Base-by-base conservation (phyloP, 352 stramenopile genomes). In the Aphanomyces cochlioides region DNA sequence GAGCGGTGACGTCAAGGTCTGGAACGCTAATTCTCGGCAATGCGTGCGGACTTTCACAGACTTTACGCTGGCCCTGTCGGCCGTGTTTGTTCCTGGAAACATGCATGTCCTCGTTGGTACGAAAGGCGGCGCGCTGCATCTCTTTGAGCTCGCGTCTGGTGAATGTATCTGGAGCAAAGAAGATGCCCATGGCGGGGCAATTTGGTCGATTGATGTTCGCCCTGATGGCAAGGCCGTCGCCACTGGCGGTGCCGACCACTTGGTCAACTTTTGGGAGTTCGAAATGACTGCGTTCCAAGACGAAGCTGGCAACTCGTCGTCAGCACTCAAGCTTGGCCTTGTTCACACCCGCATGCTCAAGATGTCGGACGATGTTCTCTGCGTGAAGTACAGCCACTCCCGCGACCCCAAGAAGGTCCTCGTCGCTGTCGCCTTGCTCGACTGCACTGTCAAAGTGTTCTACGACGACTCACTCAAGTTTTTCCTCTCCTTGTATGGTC, bases 401-500 rank as follows among this genome's bases (percentile, higher is more conserved):
- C 84, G 69, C 7, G 92, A 98, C 69, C 66, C 84, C 0, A 88
- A 83, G 75, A 91, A 94, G 67, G 79, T 97, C 12, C 76, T 98
- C 28, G 75, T 98, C 13, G 89, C 89, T 1, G 90, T 98, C 28
- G 88, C 92, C 36, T 78, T 98, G 41, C 73, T 98, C 38, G 98
- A 99, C 78, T 98, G 87, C 70, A 99, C 96, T 0, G 96, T 99
- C 60, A 99, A 99, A 77, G 96, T 99, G 10, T 99, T 99, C 79
- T 98, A 98, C 78, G 96, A 99, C 73, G 98, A 99, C 84, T 98
- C 96, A 19, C 88, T 99, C 58, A 99, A 99, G 79, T 99, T 99
- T 76, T 99, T 98, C 65, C 79, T 99, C 56, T 98, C 89, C 72
- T 77, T 99, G 5, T 99, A 99, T 76, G 98, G 98, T 10, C 98